Base-by-base conservation (phyloP, 2,329 filamentous ascomycete species). In the Penicillium sumatraense region DNA sequence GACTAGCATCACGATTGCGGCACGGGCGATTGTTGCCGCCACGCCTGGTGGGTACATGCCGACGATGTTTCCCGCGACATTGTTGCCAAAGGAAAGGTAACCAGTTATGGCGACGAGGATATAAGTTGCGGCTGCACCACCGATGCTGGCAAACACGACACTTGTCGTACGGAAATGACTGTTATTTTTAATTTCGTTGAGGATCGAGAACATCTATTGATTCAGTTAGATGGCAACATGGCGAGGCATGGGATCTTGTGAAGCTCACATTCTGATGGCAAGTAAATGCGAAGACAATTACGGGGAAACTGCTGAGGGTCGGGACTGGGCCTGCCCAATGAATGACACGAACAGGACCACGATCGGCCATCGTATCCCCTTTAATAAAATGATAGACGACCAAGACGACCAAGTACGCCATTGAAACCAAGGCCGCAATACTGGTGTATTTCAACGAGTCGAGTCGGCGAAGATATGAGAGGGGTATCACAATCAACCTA, bases 261-360 rank as follows among this genome's bases (percentile, higher is more conserved):
- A 36, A 36, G 70, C 85, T 62, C 78, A 95, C 91, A 72, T 99
- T 99, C 70, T 99, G 95, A 75, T 99, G 95, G 72, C 95, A 99
- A 1, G 95, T 99, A 73, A 98, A 99, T n/a, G 93, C 95, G 80
- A 99, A 99, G 2, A 99, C 91, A 53, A 98, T 93, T 50, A 99
- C 92, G 0, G 95, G 95, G 61, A 99, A 86, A 59, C 90, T 93
- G 64, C 91, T 91, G 50, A 99, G 80, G 6, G 89, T 87, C 31
- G 89, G 84, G 9, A 96, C 81, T 3, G 90, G 82, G 7, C 93
- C 91, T 40, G 86, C 88, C 88, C 91, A 96, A 58, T 85, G 79
- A 59, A 97, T 81, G 26, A 91, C 78, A 46, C 89, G 86, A 56
- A 99, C 86, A 9, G 88, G 84, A 11, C 90, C 89, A 50, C 91